Evolutionary conservation across 495 filamentous ascomycete genomes (phyloP).

Genomic region (Copromyces sp.): DNA sequence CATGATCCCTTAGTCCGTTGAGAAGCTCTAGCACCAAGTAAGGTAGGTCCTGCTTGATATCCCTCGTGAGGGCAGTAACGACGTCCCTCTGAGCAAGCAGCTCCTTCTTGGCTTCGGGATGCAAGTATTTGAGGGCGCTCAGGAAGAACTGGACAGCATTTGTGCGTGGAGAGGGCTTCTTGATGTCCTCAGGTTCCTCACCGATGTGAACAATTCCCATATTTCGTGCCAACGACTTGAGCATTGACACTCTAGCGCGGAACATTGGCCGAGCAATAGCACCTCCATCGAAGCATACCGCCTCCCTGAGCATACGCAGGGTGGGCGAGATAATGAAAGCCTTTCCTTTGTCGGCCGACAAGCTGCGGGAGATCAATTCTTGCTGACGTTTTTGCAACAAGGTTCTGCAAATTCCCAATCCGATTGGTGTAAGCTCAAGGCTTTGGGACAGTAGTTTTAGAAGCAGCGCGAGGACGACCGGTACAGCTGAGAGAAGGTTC

Average conservation of each 20-base stretch:
- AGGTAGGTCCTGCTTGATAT: slow-evolving; percentile 61
- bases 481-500: slow-evolving; percentile 59
- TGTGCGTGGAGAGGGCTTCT: slow-evolving; percentile 61
- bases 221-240: slow-evolving; percentile 59
- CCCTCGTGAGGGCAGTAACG: slow-evolving; percentile 54
- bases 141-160: slow-evolving; percentile 69
- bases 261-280: slow-evolving; percentile 61
- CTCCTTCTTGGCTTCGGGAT: slow-evolving; percentile 58
- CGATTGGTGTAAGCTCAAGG: slow-evolving; percentile 60
- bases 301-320: slow-evolving; percentile 68
- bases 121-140: slow-evolving; percentile 59
- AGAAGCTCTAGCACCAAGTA: slow-evolving; percentile 60
- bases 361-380: slow-evolving; percentile 57
- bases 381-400: slow-evolving; percentile 63
- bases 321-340: slow-evolving; percentile 78
- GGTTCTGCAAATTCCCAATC: slow-evolving; percentile 60
- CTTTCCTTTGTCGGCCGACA: slow-evolving; percentile 64
- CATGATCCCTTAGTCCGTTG: slow-evolving; percentile 48
- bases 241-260: slow-evolving; percentile 55
- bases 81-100: slow-evolving; percentile 65
- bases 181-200: slow-evolving; percentile 41
- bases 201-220: slow-evolving; percentile 44
- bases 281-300: slow-evolving; percentile 72
- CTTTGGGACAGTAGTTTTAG: slow-evolving; percentile 60
- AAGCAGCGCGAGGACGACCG: slow-evolving; percentile 66